These are phyloP conservation scores for Plasmodium vinckei DNA, from an alignment of 169 alveolate species.

Conservation along the genomic window DNA sequence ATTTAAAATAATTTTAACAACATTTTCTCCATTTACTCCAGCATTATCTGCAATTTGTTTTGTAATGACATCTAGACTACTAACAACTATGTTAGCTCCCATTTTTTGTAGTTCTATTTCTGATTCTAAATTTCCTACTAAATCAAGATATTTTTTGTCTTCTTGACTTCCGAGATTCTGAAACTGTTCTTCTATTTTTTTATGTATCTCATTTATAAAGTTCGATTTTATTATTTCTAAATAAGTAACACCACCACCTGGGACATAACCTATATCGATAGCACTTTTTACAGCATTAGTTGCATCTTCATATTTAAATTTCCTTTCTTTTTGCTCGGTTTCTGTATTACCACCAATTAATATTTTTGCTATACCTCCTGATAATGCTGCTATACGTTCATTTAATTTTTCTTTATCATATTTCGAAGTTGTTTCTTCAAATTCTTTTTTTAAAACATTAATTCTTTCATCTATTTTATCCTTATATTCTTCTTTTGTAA, in stretches of 20 bases:
- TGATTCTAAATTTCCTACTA: conserved; percentile 87
- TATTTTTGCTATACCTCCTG: conserved; percentile 92
- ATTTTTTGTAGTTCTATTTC: conserved; percentile 90
- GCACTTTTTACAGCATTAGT: conserved; percentile 92
- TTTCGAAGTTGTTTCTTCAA: conserved; percentile 86
- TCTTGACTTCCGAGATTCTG: conserved; percentile 23
- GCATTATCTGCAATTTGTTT: conserved; percentile 91
- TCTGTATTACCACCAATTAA: conserved; percentile 91
- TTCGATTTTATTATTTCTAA: conserved; percentile 85
- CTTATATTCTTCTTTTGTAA: conserved; percentile 85
- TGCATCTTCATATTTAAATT: conserved; percentile 90
- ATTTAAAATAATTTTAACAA: conserved; percentile 86
- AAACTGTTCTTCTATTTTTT: conserved; percentile 81
- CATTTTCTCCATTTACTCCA: conserved; percentile 88
- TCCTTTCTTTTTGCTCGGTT: conserved; percentile 90
- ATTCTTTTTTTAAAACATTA: conserved; percentile 80
- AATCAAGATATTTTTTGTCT: conserved; percentile 52
- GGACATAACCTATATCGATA: conserved; percentile 91
- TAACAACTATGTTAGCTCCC: conserved; percentile 89
- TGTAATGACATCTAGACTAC: conserved; percentile 88
- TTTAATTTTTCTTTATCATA: conserved; percentile 89
- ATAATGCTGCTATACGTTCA: conserved; percentile 91
- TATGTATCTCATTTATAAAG: conserved; percentile 80
- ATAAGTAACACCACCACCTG: conserved; percentile 93
- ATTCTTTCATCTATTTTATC: conserved; percentile 74